Base-by-base conservation (phyloP, 805 yeast species). In the Cyberlindnera americana region DNA sequence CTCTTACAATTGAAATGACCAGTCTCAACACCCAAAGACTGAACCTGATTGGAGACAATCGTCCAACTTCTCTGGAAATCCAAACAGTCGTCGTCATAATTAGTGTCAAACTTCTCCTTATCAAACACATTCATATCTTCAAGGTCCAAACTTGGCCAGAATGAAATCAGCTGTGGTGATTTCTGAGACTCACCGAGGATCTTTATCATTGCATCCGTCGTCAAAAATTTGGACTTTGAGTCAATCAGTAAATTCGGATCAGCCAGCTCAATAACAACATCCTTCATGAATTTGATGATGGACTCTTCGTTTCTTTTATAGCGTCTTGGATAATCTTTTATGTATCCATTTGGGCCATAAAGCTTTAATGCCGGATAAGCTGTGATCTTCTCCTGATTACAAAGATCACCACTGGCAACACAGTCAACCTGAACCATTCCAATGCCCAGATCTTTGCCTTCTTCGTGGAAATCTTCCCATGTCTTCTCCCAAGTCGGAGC, bases 401-500 rank as follows among this genome's bases (percentile, higher is more conserved):
- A 93, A 38, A 93, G 66, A 58, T 91, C 98, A 11, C 95, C 96
- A 54, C 82, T 74, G 33, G 77, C 86, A 8, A 84, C 74, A 64
- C 99, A 93, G 61, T 93, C 79, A 25, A 93, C 95, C 55, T 85
- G 91, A 42, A 77, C 70, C 71, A 89, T 74, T 16, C 68, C 67
- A 13, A 82, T 67, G 2, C 69, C 67, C 36, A 74, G 49, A 8
- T 61, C 50, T 14, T 65, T 56, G 32, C 72, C 70, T 27, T 75
- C 79, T 9, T 61, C 57, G 26, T 69, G 60, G 50, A 76, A 73
- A 4, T 61, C 58, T 18, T 66, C 52, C 64, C 77, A 85, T 0
- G 91, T 73, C 40, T 72, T 67, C 43, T 78, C 73, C 97, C 98
- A 93, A 7, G 65, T 70, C 2, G 99, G 98, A 2, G 86, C 93